phyloP scores from a whole-genome alignment of 2,329 filamentous ascomycete genomes.

The Aspergillus piperis region DNA sequence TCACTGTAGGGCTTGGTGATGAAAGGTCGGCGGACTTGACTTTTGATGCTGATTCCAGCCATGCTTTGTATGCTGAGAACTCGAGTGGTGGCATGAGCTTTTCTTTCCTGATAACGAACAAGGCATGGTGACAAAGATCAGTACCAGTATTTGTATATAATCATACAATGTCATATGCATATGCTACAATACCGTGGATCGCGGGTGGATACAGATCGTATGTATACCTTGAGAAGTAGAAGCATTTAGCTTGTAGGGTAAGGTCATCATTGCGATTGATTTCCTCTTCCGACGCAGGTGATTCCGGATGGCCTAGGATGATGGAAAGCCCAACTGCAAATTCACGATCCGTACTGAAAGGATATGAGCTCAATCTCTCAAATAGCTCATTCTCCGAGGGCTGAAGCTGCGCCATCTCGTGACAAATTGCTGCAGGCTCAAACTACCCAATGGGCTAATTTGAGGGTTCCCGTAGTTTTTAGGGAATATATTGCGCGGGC shows the following conservation, averaged over 20 bases:
- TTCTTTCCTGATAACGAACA: constrained; percentile 35
- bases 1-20: constrained; percentile 8
- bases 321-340: constrained; percentile 51
- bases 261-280: constrained; percentile 43
- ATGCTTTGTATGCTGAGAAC: constrained; percentile 67
- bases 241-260: constrained; percentile 50
- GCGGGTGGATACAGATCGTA: neutral
- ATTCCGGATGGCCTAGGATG: constrained; percentile 47
- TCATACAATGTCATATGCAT: neutral
- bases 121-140: neutral
- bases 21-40: constrained; percentile 10
- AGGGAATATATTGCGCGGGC: neutral
- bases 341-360: constrained; percentile 45
- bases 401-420: constrained; percentile 10
- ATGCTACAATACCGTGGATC: neutral
- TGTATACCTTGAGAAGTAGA: constrained; percentile 49
- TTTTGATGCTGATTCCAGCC: constrained; percentile 46
- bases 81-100: constrained; percentile 54
- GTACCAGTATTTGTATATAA: neutral
- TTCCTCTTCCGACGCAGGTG: constrained; percentile 41
- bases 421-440: neutral
- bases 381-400: constrained; percentile 27
- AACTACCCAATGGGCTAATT: neutral
- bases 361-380: constrained; percentile 39
- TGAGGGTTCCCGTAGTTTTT: neutral